Base-by-base conservation (phyloP, 179 eudicot species). In the Heliamphora pulchella region DNA sequence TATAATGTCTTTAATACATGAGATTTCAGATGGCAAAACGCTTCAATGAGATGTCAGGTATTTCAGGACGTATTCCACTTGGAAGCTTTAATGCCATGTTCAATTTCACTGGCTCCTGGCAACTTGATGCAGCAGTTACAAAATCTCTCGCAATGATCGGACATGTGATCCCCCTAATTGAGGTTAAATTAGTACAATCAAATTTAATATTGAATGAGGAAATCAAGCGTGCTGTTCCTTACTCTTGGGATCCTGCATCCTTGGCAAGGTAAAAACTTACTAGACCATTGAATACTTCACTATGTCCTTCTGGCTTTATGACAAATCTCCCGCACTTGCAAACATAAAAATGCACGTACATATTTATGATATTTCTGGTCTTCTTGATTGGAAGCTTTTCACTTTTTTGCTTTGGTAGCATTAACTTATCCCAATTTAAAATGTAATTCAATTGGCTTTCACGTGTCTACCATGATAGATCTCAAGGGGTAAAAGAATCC, bases 41-140 rank as follows among this genome's bases (percentile, higher is more conserved):
- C 83, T 96, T 94, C 91, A 96, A 94, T 79, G 82, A 83, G 84
- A 94, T 83, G 83, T 87, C 96, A 43, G 86, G 87, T 81, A 80
- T 96, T 79, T 85, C 89, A 46, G 99, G 93, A 77, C 78, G 79
- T 76, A 87, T 91, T 51, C 99, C 99, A 67, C 96, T 94, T 66
- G 99, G 99, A 84, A 90, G 96, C 89, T 94, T 96, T 81, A 96
- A 96, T 82, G 91, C 99, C 80, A 96, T 96, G 99, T 96, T 96
- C 85, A 96, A 96, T 89, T 94, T 94, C 84, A 96, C 92, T 78
- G 98, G 98, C n/a, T 91, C 83, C 73, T 85, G 92, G 98, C 96
- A 89, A 87, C 88, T 88, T 66, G 99, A 96, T 86, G 96, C 93
- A 74, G 94, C 91, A 14, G 86, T 92, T 69, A 92, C 99, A 64